These are phyloP conservation scores for Gyrodon lividus DNA, from an alignment of 768 basidiomycete genomes.

Conservation along the genomic window DNA sequence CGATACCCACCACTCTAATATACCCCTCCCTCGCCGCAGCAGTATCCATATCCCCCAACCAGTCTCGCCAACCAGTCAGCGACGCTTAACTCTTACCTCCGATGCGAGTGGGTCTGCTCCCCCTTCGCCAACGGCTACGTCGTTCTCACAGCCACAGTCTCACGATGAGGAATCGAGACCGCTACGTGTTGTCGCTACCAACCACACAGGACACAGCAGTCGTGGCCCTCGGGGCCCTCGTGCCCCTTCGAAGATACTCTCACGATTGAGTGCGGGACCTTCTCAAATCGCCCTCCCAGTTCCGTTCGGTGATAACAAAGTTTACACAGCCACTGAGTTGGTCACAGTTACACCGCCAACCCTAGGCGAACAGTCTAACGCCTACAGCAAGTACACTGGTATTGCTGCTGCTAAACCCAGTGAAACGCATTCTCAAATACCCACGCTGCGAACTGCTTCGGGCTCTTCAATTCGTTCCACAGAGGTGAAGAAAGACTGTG, in stretches of 20 bases:
- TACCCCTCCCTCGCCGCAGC: constrained; percentile 11
- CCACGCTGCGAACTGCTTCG: constrained; percentile 27
- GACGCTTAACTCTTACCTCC: constrained; percentile 14
- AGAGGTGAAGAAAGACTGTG: constrained; percentile 12
- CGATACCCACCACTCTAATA: constrained; percentile 24
- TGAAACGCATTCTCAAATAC: constrained; percentile 28
- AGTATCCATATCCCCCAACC: constrained; percentile 14
- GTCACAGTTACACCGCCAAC: background rate
- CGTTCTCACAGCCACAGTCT: background rate
- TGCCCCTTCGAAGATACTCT: constrained; percentile 32
- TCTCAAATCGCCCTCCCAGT: constrained; percentile 2
- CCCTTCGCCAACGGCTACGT: constrained; percentile 4
- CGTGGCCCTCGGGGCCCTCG: constrained; percentile 47
- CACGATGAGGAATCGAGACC: constrained; percentile 3
- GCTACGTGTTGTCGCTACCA: background rate
- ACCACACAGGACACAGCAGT: constrained; percentile 23
- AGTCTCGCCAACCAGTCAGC: constrained; percentile 10
- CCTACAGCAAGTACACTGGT: constrained; percentile 1
- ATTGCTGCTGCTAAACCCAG: constrained; percentile 3
- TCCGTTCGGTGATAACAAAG: constrained; percentile 2
- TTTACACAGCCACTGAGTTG: background rate
- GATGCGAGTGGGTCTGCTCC: constrained; percentile 10
- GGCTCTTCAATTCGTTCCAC: constrained; percentile 25
- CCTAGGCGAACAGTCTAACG: constrained; percentile 18
- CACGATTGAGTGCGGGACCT: constrained; percentile 29